Evolutionary conservation across 345 rosid genomes (phyloP).

Genomic region (Ailanthus altissimus): DNA sequence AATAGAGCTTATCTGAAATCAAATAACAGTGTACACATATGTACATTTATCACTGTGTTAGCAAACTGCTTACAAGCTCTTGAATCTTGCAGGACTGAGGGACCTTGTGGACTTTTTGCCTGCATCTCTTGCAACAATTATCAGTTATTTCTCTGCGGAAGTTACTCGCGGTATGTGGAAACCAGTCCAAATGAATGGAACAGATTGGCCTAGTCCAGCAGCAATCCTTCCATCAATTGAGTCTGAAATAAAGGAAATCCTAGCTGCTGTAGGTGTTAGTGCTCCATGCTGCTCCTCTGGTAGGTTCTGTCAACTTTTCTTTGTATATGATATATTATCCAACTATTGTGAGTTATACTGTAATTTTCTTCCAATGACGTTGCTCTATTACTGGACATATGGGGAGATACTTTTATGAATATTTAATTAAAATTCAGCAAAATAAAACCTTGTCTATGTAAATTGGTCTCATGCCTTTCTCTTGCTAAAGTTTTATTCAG

Average conservation of each 20-base stretch:
- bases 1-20: neutral
- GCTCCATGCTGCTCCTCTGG: slow-evolving; percentile 44
- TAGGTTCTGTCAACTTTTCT: slow-evolving; percentile 25
- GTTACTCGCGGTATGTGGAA: slow-evolving; percentile 65
- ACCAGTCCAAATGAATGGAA: slow-evolving; percentile 71
- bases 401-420: neutral
- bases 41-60: neutral
- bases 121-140: slow-evolving; percentile 54
- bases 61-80: slow-evolving; percentile 4
- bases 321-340: neutral
- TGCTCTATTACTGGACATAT: neutral
- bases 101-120: slow-evolving; percentile 69
- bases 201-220: slow-evolving; percentile 77
- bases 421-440: neutral
- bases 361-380: neutral
- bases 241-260: slow-evolving; percentile 56
- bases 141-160: slow-evolving; percentile 67
- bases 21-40: neutral
- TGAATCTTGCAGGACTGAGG: slow-evolving; percentile 52
- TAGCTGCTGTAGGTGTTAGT: slow-evolving; percentile 55
- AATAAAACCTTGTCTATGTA: neutral
- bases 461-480: neutral
- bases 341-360: neutral
- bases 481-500: neutral
- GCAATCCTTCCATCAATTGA: slow-evolving; percentile 44